Evolutionary conservation across 2,329 filamentous ascomycete genomes (phyloP), one percentile per base, ranked within the genome.

Genomic region (Talaromyces albobiverticillius): DNA sequence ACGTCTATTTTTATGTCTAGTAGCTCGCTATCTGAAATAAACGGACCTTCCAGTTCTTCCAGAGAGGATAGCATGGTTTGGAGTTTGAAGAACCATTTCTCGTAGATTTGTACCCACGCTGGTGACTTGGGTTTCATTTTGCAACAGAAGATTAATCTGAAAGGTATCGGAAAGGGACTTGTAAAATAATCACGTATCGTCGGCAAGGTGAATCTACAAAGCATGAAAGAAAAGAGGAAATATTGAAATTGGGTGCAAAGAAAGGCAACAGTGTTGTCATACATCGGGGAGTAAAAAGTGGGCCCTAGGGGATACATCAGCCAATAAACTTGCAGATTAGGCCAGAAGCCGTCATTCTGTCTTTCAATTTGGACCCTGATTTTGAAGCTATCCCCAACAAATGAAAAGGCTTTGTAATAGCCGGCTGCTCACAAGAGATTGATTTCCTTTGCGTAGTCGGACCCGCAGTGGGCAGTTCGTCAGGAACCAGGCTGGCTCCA

Each of bases 51-150:
- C 22, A 45, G 22, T 45, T 45, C 41, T 45, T 45, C 20, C 22
- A 45, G 41, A 45, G 41, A 45, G 41, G 41, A 45, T 45, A 45
- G 41, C 41, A 45, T 25, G 23, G 22, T 45, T 45, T 13, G 22
- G 41, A 45, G 41, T 25, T 45, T 45, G 41, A 25, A 26, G 23
- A 13, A 9, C 41, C 41, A 45, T 26, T 45, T 45, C 41, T 45
- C 22, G 22, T 45, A 26, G 41, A 26, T 25, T 22, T n/a, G 4
- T 25, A 45, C 20, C 41, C 41, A 23, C 41, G 5, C 41, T 45
- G 41, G 22, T 20, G 23, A 26, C 22, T 26, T n/a, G 22, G 20
- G 41, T 22, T 45, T 22, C 41, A 45, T 45, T 45, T 13, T 26
- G 41, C 20, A 25, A 25, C 41, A 45, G 25, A 29, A 29, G 25